Percentiles rank a stretch among this genome's conserved stretches.
Conservation (phyloP, 371 early-diverging fungal genomes). For the Mortierella polycephala region DNA sequence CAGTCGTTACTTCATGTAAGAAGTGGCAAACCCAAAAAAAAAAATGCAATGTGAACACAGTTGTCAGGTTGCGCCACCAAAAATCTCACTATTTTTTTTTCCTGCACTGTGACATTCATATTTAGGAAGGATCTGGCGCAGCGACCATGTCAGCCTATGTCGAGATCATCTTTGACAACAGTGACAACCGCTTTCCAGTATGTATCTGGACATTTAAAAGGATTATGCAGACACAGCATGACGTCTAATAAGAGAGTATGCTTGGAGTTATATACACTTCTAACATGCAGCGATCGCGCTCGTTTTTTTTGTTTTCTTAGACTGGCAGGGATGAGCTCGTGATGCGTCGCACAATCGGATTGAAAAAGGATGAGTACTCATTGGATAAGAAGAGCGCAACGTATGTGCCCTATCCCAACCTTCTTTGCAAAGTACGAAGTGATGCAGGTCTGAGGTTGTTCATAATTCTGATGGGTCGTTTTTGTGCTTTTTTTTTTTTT, state of each 20-base stretch:
- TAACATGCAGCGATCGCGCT: too few relatives aligned
- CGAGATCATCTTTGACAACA: constrained; percentile 98
- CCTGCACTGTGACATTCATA: too few relatives aligned
- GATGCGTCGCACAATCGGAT: constrained; percentile 93
- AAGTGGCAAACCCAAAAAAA: neutral
- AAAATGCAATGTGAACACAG: neutral
- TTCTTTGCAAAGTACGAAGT: neutral
- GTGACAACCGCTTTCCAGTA: constrained; percentile 94
- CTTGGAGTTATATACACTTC: neutral
- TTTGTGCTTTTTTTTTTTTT: neutral
- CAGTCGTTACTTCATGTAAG: constrained; percentile 92
- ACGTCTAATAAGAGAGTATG: neutral
- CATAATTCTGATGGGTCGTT: neutral
- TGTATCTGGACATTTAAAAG: constrained; percentile 27
- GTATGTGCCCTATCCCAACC: constrained; percentile 37
- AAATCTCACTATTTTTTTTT: neutral
- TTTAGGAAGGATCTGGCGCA: constrained; percentile 91
- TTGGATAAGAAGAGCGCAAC: constrained; percentile 91
- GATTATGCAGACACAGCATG: neutral
- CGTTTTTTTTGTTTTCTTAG: constrained; percentile 38
- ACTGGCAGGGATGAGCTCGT: constrained; percentile 92
- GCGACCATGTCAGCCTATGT: constrained; percentile 97
- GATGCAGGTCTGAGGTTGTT: neutral
- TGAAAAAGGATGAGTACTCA: constrained; percentile 98
- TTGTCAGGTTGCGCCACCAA: constrained; percentile 34